Percentiles rank a stretch among this genome's conserved stretches.
Evolutionary conservation across 2,329 filamentous ascomycete species (phyloP).

Genomic region (Madurella fahalii): DNA sequence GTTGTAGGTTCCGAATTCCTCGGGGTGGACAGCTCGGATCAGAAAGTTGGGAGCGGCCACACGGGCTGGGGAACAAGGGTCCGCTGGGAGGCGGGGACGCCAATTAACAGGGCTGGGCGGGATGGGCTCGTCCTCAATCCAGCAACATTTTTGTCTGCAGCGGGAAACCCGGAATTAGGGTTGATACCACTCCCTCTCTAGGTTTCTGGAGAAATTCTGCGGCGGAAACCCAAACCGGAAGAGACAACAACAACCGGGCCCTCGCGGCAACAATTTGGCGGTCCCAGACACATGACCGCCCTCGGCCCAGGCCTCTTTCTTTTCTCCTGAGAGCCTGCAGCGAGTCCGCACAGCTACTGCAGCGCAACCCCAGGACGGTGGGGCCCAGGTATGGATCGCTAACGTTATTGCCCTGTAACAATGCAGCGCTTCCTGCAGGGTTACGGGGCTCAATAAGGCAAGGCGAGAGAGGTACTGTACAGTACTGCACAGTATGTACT

Average conservation of each 20-base stretch:
- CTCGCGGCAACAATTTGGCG: background rate
- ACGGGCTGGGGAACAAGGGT: slow-evolving; percentile 5
- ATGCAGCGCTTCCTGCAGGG: too few relatives aligned
- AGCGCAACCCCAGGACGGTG: too few relatives aligned
- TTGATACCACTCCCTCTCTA: background rate
- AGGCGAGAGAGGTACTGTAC: too few relatives aligned
- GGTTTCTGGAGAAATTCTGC: background rate
- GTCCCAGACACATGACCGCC: slow-evolving; percentile 2
- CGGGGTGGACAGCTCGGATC: slow-evolving; percentile 6
- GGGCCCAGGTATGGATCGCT: too few relatives aligned
- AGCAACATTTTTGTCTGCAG: background rate
- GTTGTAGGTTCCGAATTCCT: slow-evolving; percentile 3
- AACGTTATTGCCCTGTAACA: too few relatives aligned
- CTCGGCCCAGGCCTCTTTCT: background rate
- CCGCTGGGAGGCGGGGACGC: background rate
- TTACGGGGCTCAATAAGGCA: too few relatives aligned
- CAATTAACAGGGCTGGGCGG: background rate
- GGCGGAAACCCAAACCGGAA: background rate
- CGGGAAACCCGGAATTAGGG: background rate
- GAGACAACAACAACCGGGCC: too few relatives aligned
- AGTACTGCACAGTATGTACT: too few relatives aligned
- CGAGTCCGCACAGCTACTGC: slow-evolving; percentile 6
- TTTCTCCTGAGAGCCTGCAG: slow-evolving; percentile 18
- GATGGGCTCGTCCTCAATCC: background rate
- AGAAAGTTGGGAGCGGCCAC: background rate